Evolutionary conservation across 2,329 filamentous ascomycete species (phyloP).

Genomic region (Epichloe hybrida): DNA sequence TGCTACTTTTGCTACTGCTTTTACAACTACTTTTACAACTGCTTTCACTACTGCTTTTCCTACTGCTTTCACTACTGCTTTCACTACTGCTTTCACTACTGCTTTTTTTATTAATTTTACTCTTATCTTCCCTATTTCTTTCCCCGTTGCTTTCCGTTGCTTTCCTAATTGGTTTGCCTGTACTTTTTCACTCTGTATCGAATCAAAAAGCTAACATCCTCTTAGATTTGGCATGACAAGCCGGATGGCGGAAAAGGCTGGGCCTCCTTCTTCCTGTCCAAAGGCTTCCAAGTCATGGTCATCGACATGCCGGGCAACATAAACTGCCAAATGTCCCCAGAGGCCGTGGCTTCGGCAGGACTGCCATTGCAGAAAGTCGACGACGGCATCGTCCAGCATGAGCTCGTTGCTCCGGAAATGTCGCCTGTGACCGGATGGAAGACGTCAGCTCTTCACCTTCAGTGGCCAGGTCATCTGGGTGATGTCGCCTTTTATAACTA

Average conservation of each 20-base stretch:
- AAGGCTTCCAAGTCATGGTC: constrained; percentile 29
- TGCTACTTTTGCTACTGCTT: no score
- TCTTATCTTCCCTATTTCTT: no score
- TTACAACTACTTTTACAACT: accelerated
- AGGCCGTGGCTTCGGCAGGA: no score
- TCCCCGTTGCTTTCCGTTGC: no score
- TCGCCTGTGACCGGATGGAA: constrained; percentile 16
- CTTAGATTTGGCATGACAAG: constrained; percentile 27
- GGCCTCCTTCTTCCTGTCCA: constrained; percentile 28
- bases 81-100: no score
- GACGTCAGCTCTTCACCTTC: constrained; percentile 17
- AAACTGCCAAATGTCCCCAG: no score
- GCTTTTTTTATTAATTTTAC: no score
- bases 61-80: accelerated
- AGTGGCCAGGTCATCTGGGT: constrained; percentile 28
- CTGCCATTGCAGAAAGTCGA: background rate
- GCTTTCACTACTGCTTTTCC: no score
- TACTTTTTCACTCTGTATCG: no score
- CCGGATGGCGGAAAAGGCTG: constrained; percentile 33
- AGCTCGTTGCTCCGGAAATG: constrained; percentile 13
- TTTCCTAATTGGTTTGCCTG: no score
- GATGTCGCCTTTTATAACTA: constrained; percentile 36
- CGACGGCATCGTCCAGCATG: constrained; percentile 19
- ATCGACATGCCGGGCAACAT: constrained; percentile 23
- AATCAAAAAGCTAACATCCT: background rate